Conservation (phyloP, 768 basidiomycete species). For the Podaxis sp. region DNA sequence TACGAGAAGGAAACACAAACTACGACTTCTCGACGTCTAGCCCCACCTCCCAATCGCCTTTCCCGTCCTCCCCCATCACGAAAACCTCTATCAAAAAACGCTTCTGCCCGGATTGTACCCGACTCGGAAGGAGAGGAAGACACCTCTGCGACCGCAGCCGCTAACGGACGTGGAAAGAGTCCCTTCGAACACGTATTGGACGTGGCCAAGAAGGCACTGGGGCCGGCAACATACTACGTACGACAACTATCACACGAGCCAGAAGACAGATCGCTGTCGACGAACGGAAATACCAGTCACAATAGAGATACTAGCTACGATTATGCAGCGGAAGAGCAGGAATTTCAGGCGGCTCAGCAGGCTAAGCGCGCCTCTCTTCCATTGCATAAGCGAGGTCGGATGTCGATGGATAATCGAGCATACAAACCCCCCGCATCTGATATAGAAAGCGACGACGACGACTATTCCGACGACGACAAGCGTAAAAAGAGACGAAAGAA, state of each 20-base stretch:
- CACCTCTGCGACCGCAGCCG: slow-evolving; percentile 22
- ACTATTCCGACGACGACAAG: slow-evolving; percentile 52
- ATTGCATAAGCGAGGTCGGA: slow-evolving; percentile 54
- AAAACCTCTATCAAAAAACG: slow-evolving; percentile 56
- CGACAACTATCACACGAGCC: slow-evolving; percentile 63
- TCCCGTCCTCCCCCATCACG: slow-evolving; percentile 22
- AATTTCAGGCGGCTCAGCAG: slow-evolving; percentile 46
- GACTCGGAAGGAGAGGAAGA: slow-evolving; percentile 67
- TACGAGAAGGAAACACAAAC: slow-evolving; percentile 68
- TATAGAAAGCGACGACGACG: slow-evolving; percentile 62
- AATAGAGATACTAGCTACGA: slow-evolving; percentile 62
- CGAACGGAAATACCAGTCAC: slow-evolving; percentile 26
- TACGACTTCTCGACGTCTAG: slow-evolving; percentile 55
- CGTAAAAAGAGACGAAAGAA: slow-evolving; percentile 56
- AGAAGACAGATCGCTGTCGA: slow-evolving; percentile 32
- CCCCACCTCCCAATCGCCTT: slow-evolving; percentile 51
- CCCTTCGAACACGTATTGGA: slow-evolving; percentile 65
- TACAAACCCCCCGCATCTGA: slow-evolving; percentile 71
- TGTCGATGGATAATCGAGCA: slow-evolving; percentile 79
- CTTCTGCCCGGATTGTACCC: slow-evolving; percentile 58
- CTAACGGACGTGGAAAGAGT: slow-evolving; percentile 59
- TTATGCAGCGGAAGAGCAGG: slow-evolving; percentile 74
- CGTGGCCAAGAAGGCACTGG: slow-evolving; percentile 50
- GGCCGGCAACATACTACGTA: slow-evolving; percentile 63
- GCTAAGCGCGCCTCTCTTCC: slow-evolving; percentile 28